These are phyloP conservation scores for Martensiomyces pterosporus DNA, from an alignment of 192 early-diverging fungal genomes.

Conservation along the genomic window DNA sequence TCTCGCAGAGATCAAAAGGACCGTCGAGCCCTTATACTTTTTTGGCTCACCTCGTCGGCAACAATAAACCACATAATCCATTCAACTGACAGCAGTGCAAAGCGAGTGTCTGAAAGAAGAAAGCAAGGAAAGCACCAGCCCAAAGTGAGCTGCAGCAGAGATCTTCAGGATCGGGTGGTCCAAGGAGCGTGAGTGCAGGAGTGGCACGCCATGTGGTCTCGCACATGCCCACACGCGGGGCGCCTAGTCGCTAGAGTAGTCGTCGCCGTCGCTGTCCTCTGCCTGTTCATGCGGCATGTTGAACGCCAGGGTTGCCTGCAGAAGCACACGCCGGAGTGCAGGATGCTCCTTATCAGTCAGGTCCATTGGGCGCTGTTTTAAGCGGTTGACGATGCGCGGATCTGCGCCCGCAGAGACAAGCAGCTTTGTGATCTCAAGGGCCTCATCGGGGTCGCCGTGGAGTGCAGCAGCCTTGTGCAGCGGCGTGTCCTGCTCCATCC, in stretches of 20 bases:
- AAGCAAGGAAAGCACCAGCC: no score
- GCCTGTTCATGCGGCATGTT: slow-evolving; percentile 4
- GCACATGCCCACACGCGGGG: no score
- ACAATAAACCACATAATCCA: no score
- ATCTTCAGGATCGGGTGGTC: no score
- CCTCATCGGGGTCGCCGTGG: slow-evolving; percentile 53
- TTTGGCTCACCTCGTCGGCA: no score
- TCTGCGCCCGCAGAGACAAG: slow-evolving; percentile 56
- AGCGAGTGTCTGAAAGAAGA: no score
- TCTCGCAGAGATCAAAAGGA: no score
- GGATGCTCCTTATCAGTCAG: slow-evolving; percentile 25
- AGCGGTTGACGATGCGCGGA: slow-evolving; percentile 38
- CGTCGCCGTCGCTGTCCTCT: slow-evolving; percentile 1
- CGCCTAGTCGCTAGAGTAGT: slow-evolving; percentile 24
- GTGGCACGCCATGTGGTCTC: no score
- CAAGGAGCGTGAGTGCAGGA: no score
- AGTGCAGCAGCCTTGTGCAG: slow-evolving; percentile 59
- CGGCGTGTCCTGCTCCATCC: slow-evolving; percentile 56
- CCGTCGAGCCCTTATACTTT: no score
- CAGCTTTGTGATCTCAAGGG: slow-evolving; percentile 58
- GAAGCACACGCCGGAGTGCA: slow-evolving; percentile 28
- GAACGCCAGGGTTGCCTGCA: slow-evolving; percentile 24
- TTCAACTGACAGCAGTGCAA: no score
- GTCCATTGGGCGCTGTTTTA: slow-evolving; percentile 25
- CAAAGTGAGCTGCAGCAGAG: no score